phyloP scores from a whole-genome alignment of 108 stramenopile species.

The Cylindrotheca closterium region DNA sequence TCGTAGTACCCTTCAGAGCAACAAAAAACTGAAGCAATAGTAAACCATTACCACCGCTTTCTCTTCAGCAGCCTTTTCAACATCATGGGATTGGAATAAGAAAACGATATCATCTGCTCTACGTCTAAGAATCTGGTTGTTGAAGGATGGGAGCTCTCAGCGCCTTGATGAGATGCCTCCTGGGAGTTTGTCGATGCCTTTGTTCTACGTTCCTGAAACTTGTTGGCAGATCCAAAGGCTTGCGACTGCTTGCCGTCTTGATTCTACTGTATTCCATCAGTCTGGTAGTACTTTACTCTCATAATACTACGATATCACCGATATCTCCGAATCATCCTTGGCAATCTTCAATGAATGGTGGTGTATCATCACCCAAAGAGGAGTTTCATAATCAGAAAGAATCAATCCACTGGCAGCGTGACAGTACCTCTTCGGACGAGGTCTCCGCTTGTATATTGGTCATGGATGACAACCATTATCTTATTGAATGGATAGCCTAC shows the following conservation, averaged over 20 bases:
- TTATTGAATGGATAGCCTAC: conserved; percentile 61
- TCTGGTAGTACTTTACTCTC: not conserved
- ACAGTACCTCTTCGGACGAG: not conserved
- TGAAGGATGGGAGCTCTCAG: not conserved
- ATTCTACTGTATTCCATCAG: not conserved
- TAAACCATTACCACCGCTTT: too few species aligned
- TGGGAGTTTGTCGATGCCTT: not conserved
- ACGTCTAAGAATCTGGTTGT: too few species aligned
- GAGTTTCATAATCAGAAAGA: too few species aligned
- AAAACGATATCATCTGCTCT: too few species aligned
- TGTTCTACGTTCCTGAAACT: not conserved
- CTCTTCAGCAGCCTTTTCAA: too few species aligned
- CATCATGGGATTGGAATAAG: too few species aligned
- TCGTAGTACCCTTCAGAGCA: too few species aligned
- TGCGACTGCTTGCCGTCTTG: not conserved
- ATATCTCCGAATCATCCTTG: too few species aligned
- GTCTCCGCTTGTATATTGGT: conserved; percentile 56
- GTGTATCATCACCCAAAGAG: too few species aligned
- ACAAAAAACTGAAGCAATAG: too few species aligned
- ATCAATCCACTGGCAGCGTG: not conserved
- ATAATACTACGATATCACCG: too few species aligned
- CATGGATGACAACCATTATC: conserved; percentile 62
- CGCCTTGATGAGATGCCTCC: not conserved
- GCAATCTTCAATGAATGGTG: too few species aligned
- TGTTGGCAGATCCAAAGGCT: not conserved